Percentiles rank a stretch among this genome's conserved stretches.
phyloP scores from a whole-genome alignment of 2,329 filamentous ascomycete genomes.

The Aspergillus latus region DNA sequence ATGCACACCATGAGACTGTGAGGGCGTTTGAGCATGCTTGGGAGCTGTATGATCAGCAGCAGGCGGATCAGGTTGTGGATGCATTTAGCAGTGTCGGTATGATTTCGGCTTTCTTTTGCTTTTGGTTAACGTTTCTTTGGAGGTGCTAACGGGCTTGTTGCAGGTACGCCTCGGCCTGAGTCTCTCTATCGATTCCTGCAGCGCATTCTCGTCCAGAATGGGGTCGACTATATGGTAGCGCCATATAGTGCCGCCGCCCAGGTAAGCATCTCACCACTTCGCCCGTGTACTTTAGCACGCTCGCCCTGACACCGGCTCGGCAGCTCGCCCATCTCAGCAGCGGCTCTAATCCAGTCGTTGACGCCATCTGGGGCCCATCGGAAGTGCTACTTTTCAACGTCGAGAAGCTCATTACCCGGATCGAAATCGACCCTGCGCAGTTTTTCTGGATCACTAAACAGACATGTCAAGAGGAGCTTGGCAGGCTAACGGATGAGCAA shows the following conservation, averaged over 20 bases:
- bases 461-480: slow-evolving; percentile 68
- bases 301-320: slow-evolving; percentile 6
- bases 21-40: slow-evolving; percentile 77
- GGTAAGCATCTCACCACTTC: slow-evolving; percentile 51
- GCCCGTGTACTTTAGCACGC: neutral
- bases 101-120: neutral
- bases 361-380: slow-evolving; percentile 78
- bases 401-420: slow-evolving; percentile 66
- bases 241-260: slow-evolving; percentile 87
- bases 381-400: slow-evolving; percentile 85
- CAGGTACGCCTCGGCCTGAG: slow-evolving; percentile 69
- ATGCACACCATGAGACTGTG: slow-evolving; percentile 61
- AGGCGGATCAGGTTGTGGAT: slow-evolving; percentile 76
- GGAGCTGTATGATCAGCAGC: slow-evolving; percentile 78
- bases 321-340: slow-evolving; percentile 73
- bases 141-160: slow-evolving; percentile 30
- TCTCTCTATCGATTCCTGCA: slow-evolving; percentile 77
- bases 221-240: slow-evolving; percentile 74
- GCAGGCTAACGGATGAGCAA: slow-evolving; percentile 63
- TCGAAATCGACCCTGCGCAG: slow-evolving; percentile 58
- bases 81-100: slow-evolving; percentile 81
- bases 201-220: slow-evolving; percentile 66
- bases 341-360: slow-evolving; percentile 65
- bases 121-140: slow-evolving; percentile 14
- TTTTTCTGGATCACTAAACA: slow-evolving; percentile 67